Base-by-base conservation (phyloP, 208 protist species). In the Leishmania arabica region DNA sequence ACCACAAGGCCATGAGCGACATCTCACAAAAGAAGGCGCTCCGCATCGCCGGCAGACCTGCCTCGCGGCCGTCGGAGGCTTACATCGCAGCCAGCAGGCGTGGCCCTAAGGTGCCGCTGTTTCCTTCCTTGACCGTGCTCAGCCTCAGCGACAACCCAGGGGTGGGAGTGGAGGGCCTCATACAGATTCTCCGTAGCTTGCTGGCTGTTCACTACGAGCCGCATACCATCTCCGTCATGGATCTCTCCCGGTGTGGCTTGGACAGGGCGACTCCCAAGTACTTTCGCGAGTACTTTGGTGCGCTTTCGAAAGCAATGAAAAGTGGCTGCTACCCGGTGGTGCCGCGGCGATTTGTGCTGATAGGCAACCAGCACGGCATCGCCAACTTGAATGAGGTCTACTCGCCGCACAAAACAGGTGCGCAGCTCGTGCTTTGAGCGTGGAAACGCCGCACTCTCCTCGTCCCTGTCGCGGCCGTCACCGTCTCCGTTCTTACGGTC, bases 131-230 rank as follows among this genome's bases (percentile, higher is more conserved):
- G 34, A 78, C 81, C 0, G 79, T 97, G 24, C 88, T 97, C 49
- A 94, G 89, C 76, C 85, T 97, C 27, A 93, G 90, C 56, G 93
- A 97, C 79, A 97, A 97, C 77, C 86, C 88, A 15, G 84, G 89
- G 31, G 80, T 97, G 11, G 93, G 93, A 31, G 88, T 84, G 56
- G 70, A 31, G 13, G 92, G 93, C 19, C 79, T 97, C 11, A 82
- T 85, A 37, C 73, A 84, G 34, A 75, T 95, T 40, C 83, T 97
- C n/a, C 89, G 89, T 31, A 88, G 83, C 37, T 68, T 97, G 11
- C 73, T 97, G 40, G 88, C 90, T 27, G 71, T 79, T 37, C 93
- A 97, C 81, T 86, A 85, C 75, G 81, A 93, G 72, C 34, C 78
- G 24, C 88, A 82, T 40, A 27, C 68, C n/a, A 72, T 97, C 19